phyloP scores from a whole-genome alignment of 2,329 filamentous ascomycete species.

The Lachnellula subtilissima region DNA sequence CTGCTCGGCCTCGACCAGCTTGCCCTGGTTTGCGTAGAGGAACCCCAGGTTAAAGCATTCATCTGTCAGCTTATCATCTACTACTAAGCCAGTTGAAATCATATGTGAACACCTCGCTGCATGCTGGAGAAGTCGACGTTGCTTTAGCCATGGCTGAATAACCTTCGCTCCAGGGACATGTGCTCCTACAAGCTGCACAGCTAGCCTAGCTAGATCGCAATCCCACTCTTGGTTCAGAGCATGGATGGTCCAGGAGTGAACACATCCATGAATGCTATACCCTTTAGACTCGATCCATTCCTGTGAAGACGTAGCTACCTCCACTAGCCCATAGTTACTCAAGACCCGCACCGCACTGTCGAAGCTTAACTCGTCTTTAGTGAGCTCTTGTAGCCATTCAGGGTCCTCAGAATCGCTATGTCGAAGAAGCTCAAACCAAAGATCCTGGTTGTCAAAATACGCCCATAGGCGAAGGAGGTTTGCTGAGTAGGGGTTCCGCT shows the following conservation, averaged over 20 bases:
- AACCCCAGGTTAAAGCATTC: conserved; percentile 18
- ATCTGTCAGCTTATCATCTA: conserved; percentile 12
- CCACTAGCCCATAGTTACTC: conserved; percentile 25
- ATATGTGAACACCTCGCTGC: conserved; percentile 2
- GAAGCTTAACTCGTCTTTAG: conserved; percentile 21
- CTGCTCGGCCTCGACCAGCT: conserved; percentile 3
- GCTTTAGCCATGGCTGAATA: conserved; percentile 4
- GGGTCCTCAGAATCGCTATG: conserved; percentile 15
- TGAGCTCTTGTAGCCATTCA: conserved; percentile 17
- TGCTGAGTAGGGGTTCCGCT: conserved; percentile 23
- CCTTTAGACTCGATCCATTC: conserved; percentile 4
- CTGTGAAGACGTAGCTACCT: conserved; percentile 17
- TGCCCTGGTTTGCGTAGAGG: conserved; percentile 11
- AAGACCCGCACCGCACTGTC: conserved; percentile 30
- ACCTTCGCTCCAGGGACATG: neutral
- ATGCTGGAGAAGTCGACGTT: neutral
- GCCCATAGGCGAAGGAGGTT: conserved; percentile 37
- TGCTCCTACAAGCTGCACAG: conserved; percentile 5
- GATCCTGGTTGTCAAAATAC: conserved; percentile 40
- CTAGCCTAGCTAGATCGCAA: conserved; percentile 16
- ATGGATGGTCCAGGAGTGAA: conserved; percentile 10
- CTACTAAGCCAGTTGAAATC: conserved; percentile 12
- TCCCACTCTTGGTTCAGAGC: conserved; percentile 7
- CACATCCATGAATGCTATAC: conserved; percentile 11
- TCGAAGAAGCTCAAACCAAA: conserved; percentile 42